Evolutionary conservation across 2,329 filamentous ascomycete species (phyloP).

Genomic region (Raffaelea ambrosiae): DNA sequence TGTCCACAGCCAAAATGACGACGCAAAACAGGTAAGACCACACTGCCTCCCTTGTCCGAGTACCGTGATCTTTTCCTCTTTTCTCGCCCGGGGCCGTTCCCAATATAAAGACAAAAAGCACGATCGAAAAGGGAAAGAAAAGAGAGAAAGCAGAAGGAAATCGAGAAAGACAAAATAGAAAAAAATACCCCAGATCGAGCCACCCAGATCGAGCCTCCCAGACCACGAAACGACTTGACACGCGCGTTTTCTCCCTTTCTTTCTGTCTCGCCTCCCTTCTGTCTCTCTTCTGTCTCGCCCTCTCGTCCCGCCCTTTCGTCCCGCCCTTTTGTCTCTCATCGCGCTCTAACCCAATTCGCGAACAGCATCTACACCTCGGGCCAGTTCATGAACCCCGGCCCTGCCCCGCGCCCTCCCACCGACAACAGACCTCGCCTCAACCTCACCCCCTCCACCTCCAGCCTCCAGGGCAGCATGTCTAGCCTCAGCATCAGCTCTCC

Average conservation of each 20-base stretch:
- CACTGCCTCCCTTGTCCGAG: neutral
- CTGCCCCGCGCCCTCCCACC: conserved; percentile 80
- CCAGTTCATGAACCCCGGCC: conserved; percentile 94
- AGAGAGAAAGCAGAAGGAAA: neutral
- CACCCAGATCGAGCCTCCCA: no score
- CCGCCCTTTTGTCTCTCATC: no score
- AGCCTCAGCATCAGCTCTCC: conserved; percentile 64
- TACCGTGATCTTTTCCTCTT: no score
- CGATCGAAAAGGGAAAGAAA: neutral
- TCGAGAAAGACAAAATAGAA: no score
- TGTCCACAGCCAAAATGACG: neutral
- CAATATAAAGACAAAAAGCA: neutral
- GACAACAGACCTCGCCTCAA: conserved; percentile 71
- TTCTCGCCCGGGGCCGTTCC: no score
- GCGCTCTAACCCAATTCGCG: neutral
- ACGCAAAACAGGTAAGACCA: conserved; percentile 5
- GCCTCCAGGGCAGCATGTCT: conserved; percentile 69
- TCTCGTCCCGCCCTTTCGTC: no score
- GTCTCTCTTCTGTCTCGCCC: neutral
- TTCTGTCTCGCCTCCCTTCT: neutral
- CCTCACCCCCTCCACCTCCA: conserved; percentile 62
- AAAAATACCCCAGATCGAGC: no score
- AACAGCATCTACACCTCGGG: conserved; percentile 48
- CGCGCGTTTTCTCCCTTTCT: neutral
- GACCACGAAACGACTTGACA: no score